Conservation (phyloP, 2,329 filamentous ascomycete genomes). For the Pochonia chlamydosporia region DNA sequence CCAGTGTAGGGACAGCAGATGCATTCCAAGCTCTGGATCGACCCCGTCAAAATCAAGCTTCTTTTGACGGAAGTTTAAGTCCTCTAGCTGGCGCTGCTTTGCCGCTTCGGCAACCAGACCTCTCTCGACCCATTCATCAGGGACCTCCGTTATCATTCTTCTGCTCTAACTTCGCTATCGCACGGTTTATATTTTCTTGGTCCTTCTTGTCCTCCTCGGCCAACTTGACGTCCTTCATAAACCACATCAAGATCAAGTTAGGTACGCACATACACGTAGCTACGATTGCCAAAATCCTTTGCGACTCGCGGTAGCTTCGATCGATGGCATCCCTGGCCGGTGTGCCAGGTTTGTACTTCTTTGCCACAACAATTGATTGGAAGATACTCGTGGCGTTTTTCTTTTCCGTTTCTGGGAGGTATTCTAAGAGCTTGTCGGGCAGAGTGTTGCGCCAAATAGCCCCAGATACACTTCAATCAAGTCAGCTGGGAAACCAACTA, state of each 20-base stretch:
- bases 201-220: too few species aligned
- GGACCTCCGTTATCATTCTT: too few species aligned
- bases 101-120: slow-evolving; percentile 41
- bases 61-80: slow-evolving; percentile 36
- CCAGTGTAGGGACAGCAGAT: slow-evolving; percentile 46
- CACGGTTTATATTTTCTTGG: too few species aligned
- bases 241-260: slow-evolving; percentile 13
- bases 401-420: slow-evolving; percentile 14
- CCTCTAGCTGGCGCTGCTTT: slow-evolving; percentile 41
- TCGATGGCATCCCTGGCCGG: slow-evolving; percentile 12
- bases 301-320: slow-evolving; percentile 12
- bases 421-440: slow-evolving; percentile 13
- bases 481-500: neutral
- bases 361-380: slow-evolving; percentile 18
- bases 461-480: slow-evolving; percentile 20
- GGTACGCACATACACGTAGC: slow-evolving; percentile 10
- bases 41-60: slow-evolving; percentile 51
- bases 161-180: too few species aligned
- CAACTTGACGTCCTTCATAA: slow-evolving; percentile 13
- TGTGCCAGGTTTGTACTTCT: slow-evolving; percentile 9
- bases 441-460: slow-evolving; percentile 26
- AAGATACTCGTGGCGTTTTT: slow-evolving; percentile 15
- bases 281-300: slow-evolving; percentile 14
- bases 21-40: slow-evolving; percentile 44
- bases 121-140: slow-evolving; percentile 36